Evolutionary conservation across 192 early-diverging fungal species (phyloP).

Genomic region (Coemansia sp.): DNA sequence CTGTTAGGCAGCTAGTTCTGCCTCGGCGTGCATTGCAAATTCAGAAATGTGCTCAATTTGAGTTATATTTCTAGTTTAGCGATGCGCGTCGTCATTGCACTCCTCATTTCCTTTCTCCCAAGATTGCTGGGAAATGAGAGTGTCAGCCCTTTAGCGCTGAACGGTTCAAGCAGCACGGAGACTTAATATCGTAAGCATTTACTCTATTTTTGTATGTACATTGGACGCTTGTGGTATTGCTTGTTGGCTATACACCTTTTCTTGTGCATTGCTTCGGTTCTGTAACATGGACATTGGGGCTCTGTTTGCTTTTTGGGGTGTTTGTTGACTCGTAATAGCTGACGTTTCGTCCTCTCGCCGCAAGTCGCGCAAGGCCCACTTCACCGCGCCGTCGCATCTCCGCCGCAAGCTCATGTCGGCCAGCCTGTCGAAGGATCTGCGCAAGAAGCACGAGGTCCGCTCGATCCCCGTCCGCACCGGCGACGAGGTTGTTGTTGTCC

Average conservation of each 20-base stretch:
- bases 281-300: slow-evolving; percentile 5
- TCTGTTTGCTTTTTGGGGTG: slow-evolving; percentile 3
- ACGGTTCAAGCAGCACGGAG: slow-evolving; percentile 25
- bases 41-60: not conserved
- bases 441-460: slow-evolving; percentile 95
- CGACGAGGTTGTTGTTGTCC: slow-evolving; percentile 95
- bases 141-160: slow-evolving; percentile 53
- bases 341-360: slow-evolving; percentile 88
- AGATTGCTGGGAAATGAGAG: slow-evolving; percentile 20
- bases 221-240: slow-evolving; percentile 8
- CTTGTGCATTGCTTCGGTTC: not conserved
- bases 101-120: slow-evolving; percentile 13
- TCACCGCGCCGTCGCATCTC: slow-evolving; percentile 91
- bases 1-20: slow-evolving; percentile 18
- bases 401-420: slow-evolving; percentile 97
- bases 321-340: slow-evolving; percentile 26
- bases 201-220: slow-evolving; percentile 16
- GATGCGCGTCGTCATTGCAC: slow-evolving; percentile 52
- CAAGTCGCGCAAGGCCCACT: slow-evolving; percentile 98
- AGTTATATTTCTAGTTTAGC: not conserved
- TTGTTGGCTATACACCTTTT: slow-evolving; percentile 7
- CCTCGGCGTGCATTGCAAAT: slow-evolving; percentile 13
- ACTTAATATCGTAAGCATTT: slow-evolving; percentile 5
- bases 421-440: slow-evolving; percentile 96
- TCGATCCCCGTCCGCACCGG: slow-evolving; percentile 96